These are phyloP conservation scores for Phialophora macrospora DNA, from an alignment of 2,329 filamentous ascomycete species.

Conservation along the genomic window DNA sequence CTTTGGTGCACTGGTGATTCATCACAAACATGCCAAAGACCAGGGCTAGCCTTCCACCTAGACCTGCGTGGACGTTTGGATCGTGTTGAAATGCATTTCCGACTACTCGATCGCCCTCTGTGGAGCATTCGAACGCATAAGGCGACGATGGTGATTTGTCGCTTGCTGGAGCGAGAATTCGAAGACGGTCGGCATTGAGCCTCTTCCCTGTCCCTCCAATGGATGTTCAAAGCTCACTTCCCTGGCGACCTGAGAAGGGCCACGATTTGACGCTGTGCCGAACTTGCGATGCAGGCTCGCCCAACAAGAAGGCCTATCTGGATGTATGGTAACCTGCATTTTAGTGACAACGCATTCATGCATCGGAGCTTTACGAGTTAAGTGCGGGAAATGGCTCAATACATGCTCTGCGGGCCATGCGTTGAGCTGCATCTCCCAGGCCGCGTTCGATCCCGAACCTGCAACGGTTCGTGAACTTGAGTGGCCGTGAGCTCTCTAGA, in stretches of 20 bases:
- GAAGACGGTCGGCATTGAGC: neutral
- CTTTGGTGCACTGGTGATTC: neutral
- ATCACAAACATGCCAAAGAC: neutral
- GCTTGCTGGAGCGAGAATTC: constrained; percentile 2
- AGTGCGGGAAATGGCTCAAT: constrained; percentile 22
- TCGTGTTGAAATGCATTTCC: neutral
- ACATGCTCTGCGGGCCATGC: constrained; percentile 9
- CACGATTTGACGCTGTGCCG: constrained; percentile 7
- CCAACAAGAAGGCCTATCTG: constrained; percentile 17
- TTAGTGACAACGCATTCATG: constrained; percentile 33
- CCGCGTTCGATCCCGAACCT: constrained; percentile 16
- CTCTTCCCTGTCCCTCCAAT: constrained; percentile 7
- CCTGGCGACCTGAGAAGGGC: neutral
- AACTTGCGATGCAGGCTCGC: constrained; percentile 8
- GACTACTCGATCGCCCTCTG: neutral
- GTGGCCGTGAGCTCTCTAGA: constrained; percentile 5
- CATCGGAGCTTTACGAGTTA: constrained; percentile 23
- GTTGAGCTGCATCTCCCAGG: constrained; percentile 6
- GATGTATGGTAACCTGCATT: constrained; percentile 20
- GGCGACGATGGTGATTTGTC: neutral
- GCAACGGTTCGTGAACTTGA: constrained; percentile 16
- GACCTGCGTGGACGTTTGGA: neutral
- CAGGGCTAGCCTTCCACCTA: neutral
- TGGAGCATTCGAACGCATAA: neutral
- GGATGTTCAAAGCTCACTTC: neutral